Evolutionary conservation across 768 basidiomycete species (phyloP).

Genomic region (Coprinopsis cinerea): DNA sequence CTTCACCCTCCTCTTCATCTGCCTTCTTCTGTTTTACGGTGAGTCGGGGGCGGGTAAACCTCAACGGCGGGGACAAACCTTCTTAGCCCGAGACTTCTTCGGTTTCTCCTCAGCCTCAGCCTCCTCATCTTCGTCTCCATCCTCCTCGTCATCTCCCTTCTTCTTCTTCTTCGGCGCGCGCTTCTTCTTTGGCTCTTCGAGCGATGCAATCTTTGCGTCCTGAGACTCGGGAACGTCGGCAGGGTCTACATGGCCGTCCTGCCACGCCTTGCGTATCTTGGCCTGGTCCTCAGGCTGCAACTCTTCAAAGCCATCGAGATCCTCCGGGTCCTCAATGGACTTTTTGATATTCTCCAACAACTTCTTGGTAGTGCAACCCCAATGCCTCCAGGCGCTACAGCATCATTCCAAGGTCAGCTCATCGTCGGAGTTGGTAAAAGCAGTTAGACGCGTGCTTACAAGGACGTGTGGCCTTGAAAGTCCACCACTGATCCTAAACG

Average conservation of each 20-base stretch:
- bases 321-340: slow-evolving; percentile 48
- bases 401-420: background rate
- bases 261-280: slow-evolving; percentile 66
- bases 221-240: slow-evolving; percentile 72
- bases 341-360: slow-evolving; percentile 70
- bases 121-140: slow-evolving; percentile 20
- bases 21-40: slow-evolving; percentile 14
- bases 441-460: slow-evolving; percentile 38
- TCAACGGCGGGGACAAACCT: slow-evolving; percentile 11
- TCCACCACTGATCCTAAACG: slow-evolving; percentile 75
- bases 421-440: background rate
- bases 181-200: slow-evolving; percentile 44
- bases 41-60: background rate
- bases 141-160: slow-evolving; percentile 21
- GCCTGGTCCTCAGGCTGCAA: slow-evolving; percentile 64
- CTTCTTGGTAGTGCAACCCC: slow-evolving; percentile 76
- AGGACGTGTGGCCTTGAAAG: slow-evolving; percentile 59
- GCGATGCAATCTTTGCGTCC: slow-evolving; percentile 53
- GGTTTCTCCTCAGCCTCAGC: slow-evolving; percentile 40
- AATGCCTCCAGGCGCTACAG: slow-evolving; percentile 77
- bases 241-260: slow-evolving; percentile 71
- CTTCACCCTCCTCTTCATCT: slow-evolving; percentile 17
- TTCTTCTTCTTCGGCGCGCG: slow-evolving; percentile 23
- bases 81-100: slow-evolving; percentile 30
- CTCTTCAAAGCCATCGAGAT: slow-evolving; percentile 84